Conservation (phyloP, 352 stramenopile species). For the Globisporangium splendens region DNA sequence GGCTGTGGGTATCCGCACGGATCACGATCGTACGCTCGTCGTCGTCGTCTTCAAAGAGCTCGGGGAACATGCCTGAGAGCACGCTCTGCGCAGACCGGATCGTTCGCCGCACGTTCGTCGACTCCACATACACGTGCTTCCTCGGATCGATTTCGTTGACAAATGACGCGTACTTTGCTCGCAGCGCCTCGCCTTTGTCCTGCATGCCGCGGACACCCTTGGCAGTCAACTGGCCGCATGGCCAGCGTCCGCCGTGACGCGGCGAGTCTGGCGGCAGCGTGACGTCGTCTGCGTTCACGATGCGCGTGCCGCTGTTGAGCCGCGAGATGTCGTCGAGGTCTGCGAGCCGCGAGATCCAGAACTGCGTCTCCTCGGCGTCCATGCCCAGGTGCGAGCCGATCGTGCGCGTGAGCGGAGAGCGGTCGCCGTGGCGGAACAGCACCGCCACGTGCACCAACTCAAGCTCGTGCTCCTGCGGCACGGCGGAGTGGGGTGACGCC, state of each 20-base stretch:
- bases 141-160: constrained; percentile 28
- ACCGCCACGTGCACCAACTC: constrained; percentile 61
- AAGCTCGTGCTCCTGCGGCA: constrained; percentile 18
- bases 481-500: neutral
- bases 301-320: constrained; percentile 42
- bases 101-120: constrained; percentile 74
- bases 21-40: constrained; percentile 28
- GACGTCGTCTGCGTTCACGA: constrained; percentile 26
- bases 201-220: constrained; percentile 69
- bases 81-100: constrained; percentile 71
- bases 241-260: constrained; percentile 60
- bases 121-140: constrained; percentile 59
- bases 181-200: constrained; percentile 40
- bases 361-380: constrained; percentile 39
- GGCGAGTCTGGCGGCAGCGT: constrained; percentile 28
- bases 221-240: constrained; percentile 66
- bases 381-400: constrained; percentile 46
- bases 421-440: constrained; percentile 76
- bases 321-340: constrained; percentile 35
- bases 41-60: constrained; percentile 24
- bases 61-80: constrained; percentile 60
- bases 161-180: constrained; percentile 36
- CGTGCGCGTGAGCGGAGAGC: constrained; percentile 64
- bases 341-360: constrained; percentile 56
- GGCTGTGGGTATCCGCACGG: constrained; percentile 44